Conservation (phyloP, 2,329 filamentous ascomycete species). For the Paecilomyces variotii region DNA sequence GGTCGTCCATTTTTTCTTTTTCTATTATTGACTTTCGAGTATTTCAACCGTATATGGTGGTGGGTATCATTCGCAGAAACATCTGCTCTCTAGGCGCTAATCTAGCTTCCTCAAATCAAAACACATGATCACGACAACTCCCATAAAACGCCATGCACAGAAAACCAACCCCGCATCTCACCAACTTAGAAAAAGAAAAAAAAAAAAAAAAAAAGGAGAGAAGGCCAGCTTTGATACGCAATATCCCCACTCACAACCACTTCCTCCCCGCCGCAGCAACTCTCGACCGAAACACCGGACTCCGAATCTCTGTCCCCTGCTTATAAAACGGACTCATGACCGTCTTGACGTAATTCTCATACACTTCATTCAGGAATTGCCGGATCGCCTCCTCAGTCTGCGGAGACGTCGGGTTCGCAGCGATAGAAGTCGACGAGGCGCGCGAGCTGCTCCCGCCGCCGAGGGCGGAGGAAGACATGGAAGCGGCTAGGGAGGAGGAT, state of each 20-base stretch:
- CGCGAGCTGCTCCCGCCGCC: conserved; percentile 21
- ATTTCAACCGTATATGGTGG: background rate
- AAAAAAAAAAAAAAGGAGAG: no score
- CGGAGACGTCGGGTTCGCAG: conserved; percentile 75
- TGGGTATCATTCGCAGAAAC: background rate
- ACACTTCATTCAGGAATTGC: conserved; percentile 90
- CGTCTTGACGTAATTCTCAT: conserved; percentile 94
- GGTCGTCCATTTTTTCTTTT: no score
- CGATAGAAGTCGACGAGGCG: conserved; percentile 60
- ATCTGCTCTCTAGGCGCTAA: background rate
- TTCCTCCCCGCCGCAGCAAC: conserved; percentile 87
- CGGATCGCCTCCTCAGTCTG: conserved; percentile 93
- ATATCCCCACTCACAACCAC: conserved; percentile 48
- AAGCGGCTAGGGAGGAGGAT: conserved; percentile 24
- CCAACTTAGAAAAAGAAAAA: background rate
- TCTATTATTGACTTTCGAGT: background rate
- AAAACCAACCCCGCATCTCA: background rate
- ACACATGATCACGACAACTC: background rate
- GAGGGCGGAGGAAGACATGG: conserved; percentile 18
- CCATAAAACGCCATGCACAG: conserved; percentile 8
- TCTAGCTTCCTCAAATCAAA: background rate
- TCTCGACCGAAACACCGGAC: conserved; percentile 73
- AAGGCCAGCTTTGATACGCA: no score
- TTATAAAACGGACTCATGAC: conserved; percentile 96
- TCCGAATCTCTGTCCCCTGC: conserved; percentile 75